phyloP scores from a whole-genome alignment of 352 stramenopile genomes.

The Globisporangium yorkense region DNA sequence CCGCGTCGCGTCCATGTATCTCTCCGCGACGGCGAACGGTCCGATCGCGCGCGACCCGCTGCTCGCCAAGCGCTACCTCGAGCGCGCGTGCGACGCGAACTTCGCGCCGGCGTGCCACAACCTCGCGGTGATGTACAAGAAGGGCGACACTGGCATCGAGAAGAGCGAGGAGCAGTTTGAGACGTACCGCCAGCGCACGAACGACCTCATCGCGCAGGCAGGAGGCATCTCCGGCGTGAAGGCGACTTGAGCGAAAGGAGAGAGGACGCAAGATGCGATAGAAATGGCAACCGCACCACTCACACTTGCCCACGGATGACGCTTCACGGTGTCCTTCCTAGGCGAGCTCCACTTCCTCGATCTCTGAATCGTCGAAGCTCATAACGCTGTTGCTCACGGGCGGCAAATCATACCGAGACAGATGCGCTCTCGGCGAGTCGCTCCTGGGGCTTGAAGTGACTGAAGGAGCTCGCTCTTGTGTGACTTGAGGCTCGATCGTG shows the following conservation, averaged over 20 bases:
- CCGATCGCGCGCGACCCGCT: conserved; percentile 42
- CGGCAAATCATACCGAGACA: not conserved
- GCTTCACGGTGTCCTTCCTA: conserved; percentile 2
- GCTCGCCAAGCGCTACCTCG: conserved; percentile 61
- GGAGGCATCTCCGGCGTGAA: conserved; percentile 50
- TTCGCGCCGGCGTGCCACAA: conserved; percentile 87
- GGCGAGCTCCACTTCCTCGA: conserved; percentile 46
- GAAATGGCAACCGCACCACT: not conserved
- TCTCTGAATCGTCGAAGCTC: conserved; percentile 51
- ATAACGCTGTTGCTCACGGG: conserved; percentile 14
- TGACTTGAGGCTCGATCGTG: not conserved
- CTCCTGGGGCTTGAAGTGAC: not conserved
- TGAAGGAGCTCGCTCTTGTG: not conserved
- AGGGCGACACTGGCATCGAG: conserved; percentile 64
- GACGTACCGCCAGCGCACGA: conserved; percentile 71
- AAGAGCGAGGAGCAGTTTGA: conserved; percentile 64
- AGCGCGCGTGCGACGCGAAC: conserved; percentile 76
- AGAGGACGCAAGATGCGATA: not conserved
- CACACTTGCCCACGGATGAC: not conserved
- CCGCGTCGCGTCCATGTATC: conserved; percentile 70
- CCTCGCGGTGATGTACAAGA: conserved; percentile 87
- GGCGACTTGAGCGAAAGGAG: conserved; percentile 17
- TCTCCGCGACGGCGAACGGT: conserved; percentile 28
- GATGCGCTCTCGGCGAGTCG: conserved; percentile 1
- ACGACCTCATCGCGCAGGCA: conserved; percentile 68